Evolutionary conservation across 2,329 filamentous ascomycete genomes (phyloP).

Genomic region (Curvularia verruculosa): DNA sequence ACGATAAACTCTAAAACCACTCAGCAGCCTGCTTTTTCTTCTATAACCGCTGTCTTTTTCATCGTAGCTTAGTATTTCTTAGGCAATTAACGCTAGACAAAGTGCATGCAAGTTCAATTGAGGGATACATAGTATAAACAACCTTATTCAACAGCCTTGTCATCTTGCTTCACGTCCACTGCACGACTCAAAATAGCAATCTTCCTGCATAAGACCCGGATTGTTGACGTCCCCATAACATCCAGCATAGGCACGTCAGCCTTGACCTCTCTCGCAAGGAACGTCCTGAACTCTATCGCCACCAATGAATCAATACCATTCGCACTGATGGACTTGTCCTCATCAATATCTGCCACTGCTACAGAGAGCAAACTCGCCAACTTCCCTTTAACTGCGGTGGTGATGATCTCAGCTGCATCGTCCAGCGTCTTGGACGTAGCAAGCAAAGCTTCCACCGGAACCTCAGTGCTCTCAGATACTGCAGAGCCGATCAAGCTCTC

Average conservation of each 20-base stretch:
- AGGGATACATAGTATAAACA: too few relatives aligned
- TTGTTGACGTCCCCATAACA: slow-evolving; percentile 4
- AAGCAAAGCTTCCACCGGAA: not conserved
- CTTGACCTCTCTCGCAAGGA: slow-evolving; percentile 4
- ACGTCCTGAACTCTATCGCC: slow-evolving; percentile 4
- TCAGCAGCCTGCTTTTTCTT: too few relatives aligned
- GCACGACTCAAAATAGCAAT: slow-evolving; percentile 2
- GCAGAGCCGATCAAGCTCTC: not conserved
- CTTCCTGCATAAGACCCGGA: slow-evolving; percentile 1
- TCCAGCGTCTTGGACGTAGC: not conserved
- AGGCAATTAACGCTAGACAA: too few relatives aligned
- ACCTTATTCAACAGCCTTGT: not conserved
- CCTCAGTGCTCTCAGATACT: not conserved
- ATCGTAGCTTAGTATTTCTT: too few relatives aligned
- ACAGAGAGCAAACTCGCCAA: not conserved
- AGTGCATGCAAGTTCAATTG: too few relatives aligned
- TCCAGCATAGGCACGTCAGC: slow-evolving; percentile 5
- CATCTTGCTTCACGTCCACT: slow-evolving; percentile 1
- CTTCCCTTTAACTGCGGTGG: not conserved
- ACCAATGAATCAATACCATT: slow-evolving; percentile 4
- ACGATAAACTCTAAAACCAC: too few relatives aligned
- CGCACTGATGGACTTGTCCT: slow-evolving; percentile 1
- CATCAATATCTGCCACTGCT: slow-evolving; percentile 1
- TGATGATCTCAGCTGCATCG: slow-evolving; percentile 1
- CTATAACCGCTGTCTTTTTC: too few relatives aligned